A percentile compares a stretch with the other conserved stretches of the same genome.
Evolutionary conservation across 2,329 filamentous ascomycete genomes (phyloP).

Genomic region (Didymella keratinophila): DNA sequence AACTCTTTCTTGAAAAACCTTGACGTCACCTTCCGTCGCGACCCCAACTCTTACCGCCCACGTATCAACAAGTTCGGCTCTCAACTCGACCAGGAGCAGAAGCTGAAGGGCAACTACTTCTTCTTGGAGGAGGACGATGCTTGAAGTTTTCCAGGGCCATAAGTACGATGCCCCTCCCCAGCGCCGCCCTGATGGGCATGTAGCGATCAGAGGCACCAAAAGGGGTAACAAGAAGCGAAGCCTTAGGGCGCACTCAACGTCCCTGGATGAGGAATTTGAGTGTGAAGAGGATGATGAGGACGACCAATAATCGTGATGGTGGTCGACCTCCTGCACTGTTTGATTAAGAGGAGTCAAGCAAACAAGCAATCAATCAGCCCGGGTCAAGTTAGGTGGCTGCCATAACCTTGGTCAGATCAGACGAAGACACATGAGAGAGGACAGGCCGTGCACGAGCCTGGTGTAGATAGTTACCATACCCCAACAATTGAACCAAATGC

Average conservation of each 20-base stretch:
- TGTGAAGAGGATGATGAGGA: constrained; percentile 69
- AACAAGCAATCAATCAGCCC: constrained; percentile 23
- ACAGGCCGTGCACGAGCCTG: neutral
- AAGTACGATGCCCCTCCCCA: constrained; percentile 50
- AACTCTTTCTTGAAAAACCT: constrained; percentile 96
- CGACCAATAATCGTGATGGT: constrained; percentile 64
- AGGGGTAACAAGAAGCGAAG: constrained; percentile 48
- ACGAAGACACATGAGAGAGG: neutral
- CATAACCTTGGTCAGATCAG: neutral
- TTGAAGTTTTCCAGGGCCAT: constrained; percentile 70
- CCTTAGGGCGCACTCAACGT: constrained; percentile 41
- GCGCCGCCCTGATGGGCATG: constrained; percentile 52
- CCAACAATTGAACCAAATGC: neutral
- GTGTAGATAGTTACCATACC: constrained; percentile 7
- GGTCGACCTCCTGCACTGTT: constrained; percentile 68
- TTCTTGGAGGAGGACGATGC: constrained; percentile 93
- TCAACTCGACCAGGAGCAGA: constrained; percentile 98
- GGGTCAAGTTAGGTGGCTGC: constrained; percentile 67
- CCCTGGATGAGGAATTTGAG: constrained; percentile 63
- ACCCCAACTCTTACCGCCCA: constrained; percentile 93
- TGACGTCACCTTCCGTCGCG: constrained; percentile 97
- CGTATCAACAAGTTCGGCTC: constrained; percentile 98
- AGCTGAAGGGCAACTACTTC: constrained; percentile 93
- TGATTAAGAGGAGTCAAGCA: neutral
- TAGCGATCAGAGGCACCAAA: constrained; percentile 49